Base-by-base conservation (phyloP, 2,329 filamentous ascomycete genomes). In the Alternaria atra region DNA sequence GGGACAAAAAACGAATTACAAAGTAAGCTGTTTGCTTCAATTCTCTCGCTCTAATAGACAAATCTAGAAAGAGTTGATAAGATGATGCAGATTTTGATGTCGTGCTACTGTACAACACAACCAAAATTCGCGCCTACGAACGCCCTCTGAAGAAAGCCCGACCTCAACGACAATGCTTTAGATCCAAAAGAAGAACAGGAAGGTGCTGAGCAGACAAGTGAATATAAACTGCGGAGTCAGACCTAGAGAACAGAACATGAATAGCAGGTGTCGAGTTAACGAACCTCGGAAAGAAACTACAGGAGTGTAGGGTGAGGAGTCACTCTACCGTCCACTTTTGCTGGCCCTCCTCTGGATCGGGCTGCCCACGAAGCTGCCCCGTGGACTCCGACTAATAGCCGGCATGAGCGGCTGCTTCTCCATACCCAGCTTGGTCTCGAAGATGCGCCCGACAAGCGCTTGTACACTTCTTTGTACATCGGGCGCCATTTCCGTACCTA, bases 401-500 rank as follows among this genome's bases (percentile, higher is more conserved):
- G 65, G 66, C 74, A 77, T 75, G 2, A 77, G 59, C 52, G 35
- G 56, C 4, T 76, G 69, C 12, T 55, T 64, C 44, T 63, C 50
- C 2, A 61, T 71, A 0, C 72, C 71, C 17, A 76, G 25, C 46
- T 68, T 71, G 1, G 42, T 60, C 58, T 98, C 94, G 52, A 95
- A 96, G 1, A 98, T 90, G 37, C 94, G 85, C 68, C 90, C 85
- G 63, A 97, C 84, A 25, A 98, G 85, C 1, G 88, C 86, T 63
- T 97, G 89, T 42, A 99, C 84, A 1, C 92, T 91, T 9, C 87
- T 80, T 62, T 96, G 88, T 32, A 98, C 84, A 66, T 99, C 95
- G 2, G 85, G 77, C 10, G 89, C 92, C 68, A 97, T 85, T 67
- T 98, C 94, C 62, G 92, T 91, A 64, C 86, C 87, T 56, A 99